These are phyloP conservation scores for Mediolabrus comicus DNA, from an alignment of 108 stramenopile genomes.

Conservation along the genomic window DNA sequence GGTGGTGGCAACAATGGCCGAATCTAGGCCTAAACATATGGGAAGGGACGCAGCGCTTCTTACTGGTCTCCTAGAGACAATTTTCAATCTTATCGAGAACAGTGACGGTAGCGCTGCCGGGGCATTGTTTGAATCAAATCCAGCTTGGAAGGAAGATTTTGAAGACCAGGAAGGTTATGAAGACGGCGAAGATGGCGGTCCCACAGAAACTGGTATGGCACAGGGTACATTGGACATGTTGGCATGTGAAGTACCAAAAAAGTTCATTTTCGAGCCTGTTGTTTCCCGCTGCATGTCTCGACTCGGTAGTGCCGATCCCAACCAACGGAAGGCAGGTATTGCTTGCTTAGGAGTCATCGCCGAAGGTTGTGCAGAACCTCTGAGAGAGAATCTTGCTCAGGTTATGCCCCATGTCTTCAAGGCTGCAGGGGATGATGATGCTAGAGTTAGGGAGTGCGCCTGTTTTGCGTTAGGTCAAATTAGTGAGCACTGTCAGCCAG, in stretches of 20 bases:
- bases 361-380: conserved; percentile 89
- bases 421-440: conserved; percentile 82
- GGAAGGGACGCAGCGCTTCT: conserved; percentile 80
- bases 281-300: conserved; percentile 85
- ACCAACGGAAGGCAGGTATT: conserved; percentile 93
- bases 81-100: conserved; percentile 88
- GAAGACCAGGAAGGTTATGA: conserved; percentile 68
- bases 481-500: conserved; percentile 97
- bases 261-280: conserved; percentile 89
- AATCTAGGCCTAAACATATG: conserved; percentile 90
- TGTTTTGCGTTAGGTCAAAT: conserved; percentile 98
- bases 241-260: conserved; percentile 94
- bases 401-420: conserved; percentile 84
- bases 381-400: conserved; percentile 73
- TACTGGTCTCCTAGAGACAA: conserved; percentile 66
- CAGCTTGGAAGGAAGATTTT: conserved; percentile 80
- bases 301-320: conserved; percentile 65
- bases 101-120: conserved; percentile 90
- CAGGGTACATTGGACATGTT: conserved; percentile 95
- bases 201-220: conserved; percentile 92
- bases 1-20: conserved; percentile 91
- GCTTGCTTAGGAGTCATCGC: conserved; percentile 95
- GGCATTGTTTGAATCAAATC: conserved; percentile 91
- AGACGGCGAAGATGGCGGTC: conserved; percentile 67
- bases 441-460: conserved; percentile 93